Conservation (phyloP, 305 asterid species). For the Vinca major region DNA sequence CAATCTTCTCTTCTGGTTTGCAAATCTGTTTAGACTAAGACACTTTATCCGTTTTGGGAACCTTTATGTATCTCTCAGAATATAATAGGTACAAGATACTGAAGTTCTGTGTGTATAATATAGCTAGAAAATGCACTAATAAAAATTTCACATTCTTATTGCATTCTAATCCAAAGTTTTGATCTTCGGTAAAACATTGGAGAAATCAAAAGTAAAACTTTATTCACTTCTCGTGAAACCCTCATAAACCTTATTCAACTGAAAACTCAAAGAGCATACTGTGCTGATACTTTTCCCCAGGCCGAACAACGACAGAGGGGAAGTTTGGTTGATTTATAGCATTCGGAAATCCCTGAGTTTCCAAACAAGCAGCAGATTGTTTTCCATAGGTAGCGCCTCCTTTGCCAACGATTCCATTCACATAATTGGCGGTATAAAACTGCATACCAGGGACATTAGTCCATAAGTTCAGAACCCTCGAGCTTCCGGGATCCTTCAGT, state of each 20-base stretch:
- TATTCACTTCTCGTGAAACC: slow-evolving; percentile 8
- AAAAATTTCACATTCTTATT: background rate
- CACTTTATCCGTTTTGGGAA: background rate
- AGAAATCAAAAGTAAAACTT: slow-evolving; percentile 1
- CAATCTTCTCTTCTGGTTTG: background rate
- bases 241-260: slow-evolving; percentile 24
- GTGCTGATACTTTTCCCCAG: slow-evolving; percentile 72
- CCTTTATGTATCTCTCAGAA: background rate
- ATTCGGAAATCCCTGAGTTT: slow-evolving; percentile 94
- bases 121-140: background rate
- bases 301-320: slow-evolving; percentile 60
- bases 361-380: slow-evolving; percentile 72
- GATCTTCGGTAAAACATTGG: background rate
- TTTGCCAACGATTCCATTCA: slow-evolving; percentile 66
- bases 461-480: slow-evolving; percentile 75
- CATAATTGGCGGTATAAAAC: slow-evolving; percentile 84
- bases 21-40: background rate
- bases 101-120: background rate
- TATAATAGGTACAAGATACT: background rate
- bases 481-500: slow-evolving; percentile 66
- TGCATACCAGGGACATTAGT: slow-evolving; percentile 94
- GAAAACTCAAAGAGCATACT: slow-evolving; percentile 82
- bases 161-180: slow-evolving; percentile 1
- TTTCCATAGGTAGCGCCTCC: slow-evolving; percentile 72
- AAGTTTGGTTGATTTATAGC: slow-evolving; percentile 70